These are phyloP conservation scores for Rhizophora mangle DNA, from an alignment of 345 rosid species.

Conservation along the genomic window DNA sequence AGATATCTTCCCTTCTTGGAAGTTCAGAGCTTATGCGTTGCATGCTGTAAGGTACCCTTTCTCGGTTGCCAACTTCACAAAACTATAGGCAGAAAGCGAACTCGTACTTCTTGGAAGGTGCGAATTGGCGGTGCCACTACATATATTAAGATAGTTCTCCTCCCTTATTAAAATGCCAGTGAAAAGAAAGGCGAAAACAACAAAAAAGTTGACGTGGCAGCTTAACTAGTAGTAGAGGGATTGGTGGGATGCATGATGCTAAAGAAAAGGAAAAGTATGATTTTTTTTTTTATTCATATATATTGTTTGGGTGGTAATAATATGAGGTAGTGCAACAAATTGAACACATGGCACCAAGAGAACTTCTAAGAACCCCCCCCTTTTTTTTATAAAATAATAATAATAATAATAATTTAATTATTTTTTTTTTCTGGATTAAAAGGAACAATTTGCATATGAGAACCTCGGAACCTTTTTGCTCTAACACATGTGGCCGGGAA, in stretches of 20 bases:
- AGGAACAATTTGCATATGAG: conserved; percentile 23
- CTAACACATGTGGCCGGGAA: conserved; percentile 20
- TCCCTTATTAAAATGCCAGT: too few species aligned
- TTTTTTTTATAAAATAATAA: too few species aligned
- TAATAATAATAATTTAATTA: too few species aligned
- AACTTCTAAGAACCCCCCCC: background rate
- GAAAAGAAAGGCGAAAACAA: too few species aligned
- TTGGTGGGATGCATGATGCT: too few species aligned
- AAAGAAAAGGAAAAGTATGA: too few species aligned
- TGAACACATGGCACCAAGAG: background rate
- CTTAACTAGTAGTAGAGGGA: too few species aligned
- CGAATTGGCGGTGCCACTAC: conserved; percentile 18
- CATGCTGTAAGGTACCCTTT: background rate
- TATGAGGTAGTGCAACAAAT: too few species aligned
- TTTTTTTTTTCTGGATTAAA: background rate
- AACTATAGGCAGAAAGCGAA: conserved; percentile 22
- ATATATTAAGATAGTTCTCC: background rate
- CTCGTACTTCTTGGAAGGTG: conserved; percentile 3
- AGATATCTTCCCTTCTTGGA: background rate
- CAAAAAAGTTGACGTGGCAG: too few species aligned
- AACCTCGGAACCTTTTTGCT: conserved; percentile 35
- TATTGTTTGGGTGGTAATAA: too few species aligned
- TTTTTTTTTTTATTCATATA: too few species aligned
- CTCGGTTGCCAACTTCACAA: conserved; percentile 22
- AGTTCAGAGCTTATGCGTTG: background rate